phyloP scores from a whole-genome alignment of 192 early-diverging fungal species.

The Backusella tuberculispora region DNA sequence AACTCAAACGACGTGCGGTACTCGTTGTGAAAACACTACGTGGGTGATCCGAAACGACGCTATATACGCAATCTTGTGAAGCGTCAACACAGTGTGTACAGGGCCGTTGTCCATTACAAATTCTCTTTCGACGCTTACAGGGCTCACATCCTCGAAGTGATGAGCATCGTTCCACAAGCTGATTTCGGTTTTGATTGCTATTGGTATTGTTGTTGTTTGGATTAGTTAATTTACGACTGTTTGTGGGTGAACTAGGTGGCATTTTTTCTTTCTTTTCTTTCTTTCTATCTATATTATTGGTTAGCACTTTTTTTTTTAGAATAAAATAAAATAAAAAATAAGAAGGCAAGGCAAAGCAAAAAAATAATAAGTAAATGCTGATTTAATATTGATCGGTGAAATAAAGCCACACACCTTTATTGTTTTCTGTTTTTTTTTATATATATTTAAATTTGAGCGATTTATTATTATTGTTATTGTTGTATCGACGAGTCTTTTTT shows the following conservation, averaged over 20 bases:
- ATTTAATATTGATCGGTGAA: constrained; percentile 3
- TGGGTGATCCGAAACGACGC: constrained; percentile 35
- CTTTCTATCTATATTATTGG: not conserved
- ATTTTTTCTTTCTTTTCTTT: constrained; percentile 30
- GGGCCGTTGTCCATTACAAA: constrained; percentile 38
- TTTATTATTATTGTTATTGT: not conserved
- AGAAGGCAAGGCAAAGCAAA: not conserved
- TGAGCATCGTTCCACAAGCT: constrained; percentile 41
- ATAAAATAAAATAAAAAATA: not conserved
- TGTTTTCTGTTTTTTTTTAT: not conserved
- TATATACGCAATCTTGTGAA: constrained; percentile 33
- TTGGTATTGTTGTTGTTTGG: constrained; percentile 7
- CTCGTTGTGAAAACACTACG: constrained; percentile 40
- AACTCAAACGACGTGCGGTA: constrained; percentile 37
- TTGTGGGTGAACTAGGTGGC: constrained; percentile 32
- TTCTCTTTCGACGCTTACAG: constrained; percentile 32
- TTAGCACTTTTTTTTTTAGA: constrained; percentile 1
- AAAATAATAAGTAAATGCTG: not conserved
- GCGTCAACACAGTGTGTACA: constrained; percentile 32
- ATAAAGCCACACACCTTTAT: constrained; percentile 4
- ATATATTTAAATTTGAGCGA: not conserved
- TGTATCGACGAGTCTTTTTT: not conserved
- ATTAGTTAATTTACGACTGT: constrained; percentile 27
- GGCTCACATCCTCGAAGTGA: constrained; percentile 35
- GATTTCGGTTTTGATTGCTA: constrained; percentile 27